Evolutionary conservation across 2,329 filamentous ascomycete genomes (phyloP), one percentile per base, ranked within the genome.

Genomic region (Dendrostoma leiphaemia): DNA sequence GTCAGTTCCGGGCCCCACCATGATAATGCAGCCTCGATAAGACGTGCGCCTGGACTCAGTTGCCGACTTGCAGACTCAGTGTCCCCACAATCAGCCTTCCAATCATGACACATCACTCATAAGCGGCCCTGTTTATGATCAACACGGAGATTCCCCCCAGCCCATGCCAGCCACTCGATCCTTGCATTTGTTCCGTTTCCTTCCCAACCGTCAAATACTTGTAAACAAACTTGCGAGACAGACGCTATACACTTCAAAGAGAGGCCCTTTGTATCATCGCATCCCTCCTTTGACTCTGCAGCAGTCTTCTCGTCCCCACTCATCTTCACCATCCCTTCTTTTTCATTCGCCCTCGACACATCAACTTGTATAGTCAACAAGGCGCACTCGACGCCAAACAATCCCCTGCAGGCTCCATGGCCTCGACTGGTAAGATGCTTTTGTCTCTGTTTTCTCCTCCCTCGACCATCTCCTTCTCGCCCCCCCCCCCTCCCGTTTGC

Each of bases 381-480:
- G 37, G 26, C 48, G 17, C 31, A 26, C 28, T 43, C 38, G 35
- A 50, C 35, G 28, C 40, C 21, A 15, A 41, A 31, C 19, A 13
- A 23, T 44, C 31, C 48, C 26, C 40, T 32, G 31, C 32, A 45
- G 43, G 45, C 44, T 54, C 41, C 51, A 58, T 58, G 55, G 55
- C 55, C 52, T 58, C 55, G 34, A 55, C 51, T 45, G 55, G 55
- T 58, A 58, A 35, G 49, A 15, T 37, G 38, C n/a, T 34, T 46
- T 13, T 29, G 21, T 40, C 17, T n/a, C 15, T 19, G 12, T 17
- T 19, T 24, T 15, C 21, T 26, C 21, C 10, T 24, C n/a, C 23
- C n/a, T 10, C 26, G 17, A 32, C 8, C 40, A 1, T 37, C n/a
- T 41, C 26, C 17, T n/a, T 46, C 29, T 7, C 44, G 13, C 21